These are phyloP conservation scores for Sequoiadendron giganteum DNA, from an alignment of 75 land plant genomes.

Conservation along the genomic window DNA sequence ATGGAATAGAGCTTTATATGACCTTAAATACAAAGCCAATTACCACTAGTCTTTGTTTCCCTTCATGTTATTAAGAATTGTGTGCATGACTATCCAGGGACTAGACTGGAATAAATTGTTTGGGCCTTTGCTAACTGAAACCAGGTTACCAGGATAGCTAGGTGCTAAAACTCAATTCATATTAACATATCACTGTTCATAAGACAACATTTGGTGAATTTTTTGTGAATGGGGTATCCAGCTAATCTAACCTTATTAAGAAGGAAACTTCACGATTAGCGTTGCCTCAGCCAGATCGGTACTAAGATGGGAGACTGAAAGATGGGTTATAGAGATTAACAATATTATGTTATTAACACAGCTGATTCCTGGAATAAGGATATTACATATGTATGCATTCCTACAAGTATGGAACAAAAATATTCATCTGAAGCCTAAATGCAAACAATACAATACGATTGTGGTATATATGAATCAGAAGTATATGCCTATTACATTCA, in stretches of 20 bases:
- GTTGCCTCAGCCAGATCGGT: background rate
- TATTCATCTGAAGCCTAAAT: background rate
- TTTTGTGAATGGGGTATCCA: background rate
- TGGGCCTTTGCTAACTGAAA: background rate
- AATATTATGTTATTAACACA: too few species aligned
- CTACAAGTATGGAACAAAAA: background rate
- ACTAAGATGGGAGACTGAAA: background rate
- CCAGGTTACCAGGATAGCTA: background rate
- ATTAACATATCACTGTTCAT: background rate
- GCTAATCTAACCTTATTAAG: too few species aligned
- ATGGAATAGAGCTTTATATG: background rate
- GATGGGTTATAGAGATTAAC: background rate
- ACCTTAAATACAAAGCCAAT: background rate
- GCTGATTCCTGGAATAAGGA: too few species aligned
- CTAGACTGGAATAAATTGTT: background rate
- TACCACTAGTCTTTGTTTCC: background rate
- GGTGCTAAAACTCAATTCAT: background rate
- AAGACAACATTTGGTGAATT: background rate
- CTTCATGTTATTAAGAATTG: background rate
- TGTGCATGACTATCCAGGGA: background rate
- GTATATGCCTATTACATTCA: too few species aligned
- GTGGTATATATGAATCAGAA: too few species aligned
- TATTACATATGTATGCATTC: background rate
- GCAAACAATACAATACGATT: background rate
- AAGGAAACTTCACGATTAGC: background rate